Evolutionary conservation across 2,329 filamentous ascomycete species (phyloP).

Genomic region (Fusarium tupiense): DNA sequence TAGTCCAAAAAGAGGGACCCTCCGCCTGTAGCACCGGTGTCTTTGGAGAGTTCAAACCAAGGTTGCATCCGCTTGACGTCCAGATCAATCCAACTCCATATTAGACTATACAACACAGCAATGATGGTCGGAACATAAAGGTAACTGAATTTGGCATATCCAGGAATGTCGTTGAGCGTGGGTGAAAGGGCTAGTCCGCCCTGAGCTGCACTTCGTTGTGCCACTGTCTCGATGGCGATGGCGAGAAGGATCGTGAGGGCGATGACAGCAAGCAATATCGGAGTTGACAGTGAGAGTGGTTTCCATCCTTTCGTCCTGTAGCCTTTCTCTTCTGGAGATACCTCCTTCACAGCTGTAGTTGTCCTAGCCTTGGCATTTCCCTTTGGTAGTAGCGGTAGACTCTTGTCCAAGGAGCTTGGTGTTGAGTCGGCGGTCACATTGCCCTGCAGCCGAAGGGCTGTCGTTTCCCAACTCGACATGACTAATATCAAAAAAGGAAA

Average conservation of each 20-base stretch:
- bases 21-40: conserved; percentile 49
- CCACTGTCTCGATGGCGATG: conserved; percentile 55
- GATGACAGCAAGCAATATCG: conserved; percentile 52
- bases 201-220: conserved; percentile 50
- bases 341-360: background rate
- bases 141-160: conserved; percentile 52
- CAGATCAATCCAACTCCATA: conserved; percentile 69
- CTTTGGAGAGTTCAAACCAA: too few relatives aligned
- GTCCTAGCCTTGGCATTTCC: background rate
- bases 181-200: conserved; percentile 52
- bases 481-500: background rate
- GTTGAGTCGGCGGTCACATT: background rate
- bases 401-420: conserved; percentile 8
- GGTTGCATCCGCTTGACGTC: conserved; percentile 69
- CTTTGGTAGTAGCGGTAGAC: background rate
- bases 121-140: conserved; percentile 63
- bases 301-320: conserved; percentile 26
- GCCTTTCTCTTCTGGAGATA: background rate
- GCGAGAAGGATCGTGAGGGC: conserved; percentile 53
- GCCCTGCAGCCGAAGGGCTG: conserved; percentile 11
- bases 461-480: conserved; percentile 33
- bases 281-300: conserved; percentile 36
- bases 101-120: conserved; percentile 63
- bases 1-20: conserved; percentile 64
- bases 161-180: conserved; percentile 47